phyloP scores from a whole-genome alignment of 345 rosid species.

The Conringia planisiliqua region DNA sequence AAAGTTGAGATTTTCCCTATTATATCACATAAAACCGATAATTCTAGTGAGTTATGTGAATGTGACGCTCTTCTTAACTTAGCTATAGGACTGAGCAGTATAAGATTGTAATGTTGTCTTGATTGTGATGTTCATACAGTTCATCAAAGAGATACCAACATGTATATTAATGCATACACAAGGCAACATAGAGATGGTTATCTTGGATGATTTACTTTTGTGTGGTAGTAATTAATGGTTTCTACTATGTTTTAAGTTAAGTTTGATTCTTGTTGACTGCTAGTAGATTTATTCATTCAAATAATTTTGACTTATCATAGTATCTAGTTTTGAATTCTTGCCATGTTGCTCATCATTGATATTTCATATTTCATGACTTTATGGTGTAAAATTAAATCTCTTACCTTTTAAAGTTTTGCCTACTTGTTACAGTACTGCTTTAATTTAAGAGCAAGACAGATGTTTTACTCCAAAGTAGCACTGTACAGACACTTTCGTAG shows the following conservation, averaged over 20 bases:
- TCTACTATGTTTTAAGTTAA: background rate
- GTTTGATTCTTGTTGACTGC: background rate
- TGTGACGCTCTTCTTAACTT: background rate
- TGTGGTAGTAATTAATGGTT: background rate
- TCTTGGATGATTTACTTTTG: background rate
- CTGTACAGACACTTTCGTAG: constrained; percentile 5
- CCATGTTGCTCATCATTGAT: background rate
- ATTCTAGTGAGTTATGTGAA: no score
- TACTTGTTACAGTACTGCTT: no score
- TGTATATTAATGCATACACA: no score
- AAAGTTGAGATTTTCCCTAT: background rate
- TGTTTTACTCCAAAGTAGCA: background rate
- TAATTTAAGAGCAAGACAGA: no score
- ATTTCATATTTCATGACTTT: background rate
- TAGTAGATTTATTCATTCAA: background rate
- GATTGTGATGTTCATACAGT: no score
- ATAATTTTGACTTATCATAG: background rate
- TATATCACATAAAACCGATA: background rate
- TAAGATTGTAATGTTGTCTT: no score
- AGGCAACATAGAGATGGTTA: no score
- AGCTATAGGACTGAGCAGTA: background rate
- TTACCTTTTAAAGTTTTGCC: no score
- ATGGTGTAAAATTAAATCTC: background rate
- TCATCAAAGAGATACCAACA: no score
- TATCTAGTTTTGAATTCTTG: background rate